phyloP scores from a whole-genome alignment of 2,329 filamentous ascomycete species.

The Diplodia intermedia region DNA sequence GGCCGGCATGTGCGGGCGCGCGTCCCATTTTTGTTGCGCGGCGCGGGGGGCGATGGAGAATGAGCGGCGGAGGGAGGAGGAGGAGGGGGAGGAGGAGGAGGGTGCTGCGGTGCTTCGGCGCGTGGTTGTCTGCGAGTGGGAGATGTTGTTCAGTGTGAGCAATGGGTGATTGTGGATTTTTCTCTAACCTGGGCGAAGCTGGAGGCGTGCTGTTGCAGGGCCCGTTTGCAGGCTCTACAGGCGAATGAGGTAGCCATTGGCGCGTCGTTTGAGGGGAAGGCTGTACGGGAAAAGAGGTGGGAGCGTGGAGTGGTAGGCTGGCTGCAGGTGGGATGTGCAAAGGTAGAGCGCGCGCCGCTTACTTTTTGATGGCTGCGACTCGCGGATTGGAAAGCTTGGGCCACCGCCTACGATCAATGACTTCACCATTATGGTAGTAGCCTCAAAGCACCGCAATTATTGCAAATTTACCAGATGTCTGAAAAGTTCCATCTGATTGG shows the following conservation, averaged over 20 bases:
- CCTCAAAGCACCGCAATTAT: background rate
- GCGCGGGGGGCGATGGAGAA: conserved; percentile 1
- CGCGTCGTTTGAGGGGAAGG: background rate
- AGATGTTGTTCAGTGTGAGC: background rate
- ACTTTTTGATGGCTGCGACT: conserved; percentile 34
- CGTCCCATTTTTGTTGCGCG: background rate
- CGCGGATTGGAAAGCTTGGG: conserved; percentile 42
- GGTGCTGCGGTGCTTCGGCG: conserved; percentile 29
- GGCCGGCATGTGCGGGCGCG: background rate
- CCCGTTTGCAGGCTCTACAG: conserved; percentile 46
- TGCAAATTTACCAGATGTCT: background rate
- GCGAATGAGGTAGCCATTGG: conserved; percentile 48
- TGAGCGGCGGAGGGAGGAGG: background rate
- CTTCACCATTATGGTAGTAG: conserved; percentile 39
- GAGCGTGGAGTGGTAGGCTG: conserved; percentile 25
- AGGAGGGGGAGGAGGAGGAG: conserved; percentile 35
- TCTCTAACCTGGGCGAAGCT: conserved; percentile 29
- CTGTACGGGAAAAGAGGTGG: background rate
- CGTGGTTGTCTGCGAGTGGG: background rate
- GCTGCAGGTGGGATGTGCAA: background rate
- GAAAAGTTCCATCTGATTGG: background rate
- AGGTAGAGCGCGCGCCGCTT: conserved; percentile 30
- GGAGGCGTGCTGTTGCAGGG: conserved; percentile 35
- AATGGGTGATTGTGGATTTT: conserved; percentile 33
- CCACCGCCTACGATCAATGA: conserved; percentile 42